These are phyloP conservation scores for Achlya hypogyna DNA, from an alignment of 352 stramenopile species.

Conservation along the genomic window DNA sequence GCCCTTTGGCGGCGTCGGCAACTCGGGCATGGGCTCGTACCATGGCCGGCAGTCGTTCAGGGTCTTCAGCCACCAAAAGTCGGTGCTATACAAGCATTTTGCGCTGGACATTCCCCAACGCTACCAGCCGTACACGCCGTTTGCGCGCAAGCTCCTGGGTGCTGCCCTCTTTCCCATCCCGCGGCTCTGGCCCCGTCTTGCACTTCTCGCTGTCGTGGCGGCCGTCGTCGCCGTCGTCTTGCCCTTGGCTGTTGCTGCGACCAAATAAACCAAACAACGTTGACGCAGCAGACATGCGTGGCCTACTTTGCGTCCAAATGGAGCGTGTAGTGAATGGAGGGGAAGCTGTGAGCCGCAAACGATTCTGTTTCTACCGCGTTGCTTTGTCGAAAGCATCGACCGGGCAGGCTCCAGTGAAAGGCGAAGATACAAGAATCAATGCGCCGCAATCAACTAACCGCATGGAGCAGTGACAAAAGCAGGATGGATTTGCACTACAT, in stretches of 20 bases:
- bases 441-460: too few relatives aligned
- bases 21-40: constrained; percentile 73
- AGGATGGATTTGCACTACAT: too few relatives aligned
- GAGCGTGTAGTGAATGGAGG: too few relatives aligned
- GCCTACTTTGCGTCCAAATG: too few relatives aligned
- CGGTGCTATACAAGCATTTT: constrained; percentile 57
- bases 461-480: too few relatives aligned
- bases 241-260: not conserved
- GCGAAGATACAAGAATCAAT: too few relatives aligned
- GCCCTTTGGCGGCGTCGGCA: constrained; percentile 78
- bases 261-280: not conserved
- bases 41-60: constrained; percentile 76
- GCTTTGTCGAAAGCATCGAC: too few relatives aligned
- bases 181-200: not conserved
- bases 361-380: too few relatives aligned
- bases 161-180: constrained; percentile 1
- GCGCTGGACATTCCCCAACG: constrained; percentile 42
- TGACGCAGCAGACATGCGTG: too few relatives aligned
- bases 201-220: not conserved
- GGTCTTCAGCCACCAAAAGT: constrained; percentile 62
- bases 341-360: too few relatives aligned
- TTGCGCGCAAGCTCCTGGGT: not conserved
- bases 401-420: too few relatives aligned
- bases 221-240: not conserved
- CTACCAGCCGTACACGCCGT: constrained; percentile 38